These are phyloP conservation scores for Usnea hakonensis DNA, from an alignment of 495 filamentous ascomycete genomes.

Conservation along the genomic window DNA sequence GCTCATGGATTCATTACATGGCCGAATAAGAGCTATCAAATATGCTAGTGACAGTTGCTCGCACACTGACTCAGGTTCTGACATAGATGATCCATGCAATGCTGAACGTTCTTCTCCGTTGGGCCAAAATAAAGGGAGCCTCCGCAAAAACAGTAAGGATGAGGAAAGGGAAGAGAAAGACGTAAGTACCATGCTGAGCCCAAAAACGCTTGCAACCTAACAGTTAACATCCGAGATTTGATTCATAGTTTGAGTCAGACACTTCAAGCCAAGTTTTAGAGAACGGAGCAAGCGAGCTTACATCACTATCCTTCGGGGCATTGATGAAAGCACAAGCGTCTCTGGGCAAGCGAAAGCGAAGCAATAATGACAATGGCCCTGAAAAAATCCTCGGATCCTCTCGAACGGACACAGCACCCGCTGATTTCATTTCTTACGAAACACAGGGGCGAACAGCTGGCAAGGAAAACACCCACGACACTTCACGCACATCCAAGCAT, in stretches of 20 bases:
- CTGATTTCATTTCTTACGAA: conserved; percentile 28
- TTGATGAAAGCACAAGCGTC: conserved; percentile 76
- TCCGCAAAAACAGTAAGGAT: conserved; percentile 18
- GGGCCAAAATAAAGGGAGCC: background rate
- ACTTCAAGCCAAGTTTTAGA: conserved; percentile 1
- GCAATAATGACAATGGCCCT: conserved; percentile 12
- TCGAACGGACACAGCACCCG: conserved; percentile 27
- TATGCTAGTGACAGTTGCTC: conserved; percentile 1
- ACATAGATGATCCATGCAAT: background rate
- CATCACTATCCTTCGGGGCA: conserved; percentile 73
- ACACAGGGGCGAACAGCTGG: conserved; percentile 33
- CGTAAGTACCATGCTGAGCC: background rate
- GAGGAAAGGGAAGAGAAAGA: conserved; percentile 26
- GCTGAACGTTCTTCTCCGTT: background rate
- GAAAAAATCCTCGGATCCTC: conserved; percentile 17
- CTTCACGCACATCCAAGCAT: conserved; percentile 68
- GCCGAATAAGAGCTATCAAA: conserved; percentile 4
- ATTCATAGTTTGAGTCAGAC: background rate
- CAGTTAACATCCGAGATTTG: background rate
- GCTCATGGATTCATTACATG: background rate
- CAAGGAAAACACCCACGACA: conserved; percentile 33
- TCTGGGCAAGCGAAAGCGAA: conserved; percentile 40
- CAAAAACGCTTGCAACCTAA: background rate
- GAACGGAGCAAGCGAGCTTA: conserved; percentile 25
- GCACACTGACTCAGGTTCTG: conserved; percentile 5